Evolutionary conservation across 306 rosid genomes (phyloP), one percentile per base, ranked within the genome.

Genomic region (Geum urbanum): DNA sequence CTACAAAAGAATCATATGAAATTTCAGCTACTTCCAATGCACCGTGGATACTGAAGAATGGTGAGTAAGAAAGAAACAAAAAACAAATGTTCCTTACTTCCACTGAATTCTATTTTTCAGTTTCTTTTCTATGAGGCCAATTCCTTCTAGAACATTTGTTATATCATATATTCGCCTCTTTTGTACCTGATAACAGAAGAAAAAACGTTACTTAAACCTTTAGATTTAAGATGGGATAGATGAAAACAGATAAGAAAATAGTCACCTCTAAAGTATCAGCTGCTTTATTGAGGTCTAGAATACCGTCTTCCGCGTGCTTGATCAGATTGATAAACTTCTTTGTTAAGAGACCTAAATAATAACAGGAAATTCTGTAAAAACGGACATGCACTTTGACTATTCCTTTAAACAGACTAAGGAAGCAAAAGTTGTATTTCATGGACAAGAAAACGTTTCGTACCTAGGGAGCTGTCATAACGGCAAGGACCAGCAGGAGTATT

Each of bases 61-160:
- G 4, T 44, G 63, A 70, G 39, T 40, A 5, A 61, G 64, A 27
- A 27, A 27, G 78, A 75, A 47, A 60, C 64, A 79, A 43, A 39
- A 58, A 50, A 62, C 11, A 37, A 57, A 51, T 39, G 56, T 53
- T 51, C 66, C 97, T 57, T 87, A 94, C 98, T 94, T 94, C 98
- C 97, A 90, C 70, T 94, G 98, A 80, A 94, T 94, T 85, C 97
- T 87, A 75, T 94, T 94, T 82, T 94, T 94, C 60, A 90, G 97
- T 79, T 88, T 94, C 84, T 94, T 94, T 77, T 94, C 99, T 80
- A 94, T 94, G 22, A 94, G 99, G 75, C 99, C 99, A 74, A 94
- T 91, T 85, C 97, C 97, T 86, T 94, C 99, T 37, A 94, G 96
- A 73, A 94, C 99, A 83, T 94, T 90, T 74, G 99, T 94, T 83